Evolutionary conservation across 306 rosid genomes (phyloP).

Genomic region (Prunus mongolica): DNA sequence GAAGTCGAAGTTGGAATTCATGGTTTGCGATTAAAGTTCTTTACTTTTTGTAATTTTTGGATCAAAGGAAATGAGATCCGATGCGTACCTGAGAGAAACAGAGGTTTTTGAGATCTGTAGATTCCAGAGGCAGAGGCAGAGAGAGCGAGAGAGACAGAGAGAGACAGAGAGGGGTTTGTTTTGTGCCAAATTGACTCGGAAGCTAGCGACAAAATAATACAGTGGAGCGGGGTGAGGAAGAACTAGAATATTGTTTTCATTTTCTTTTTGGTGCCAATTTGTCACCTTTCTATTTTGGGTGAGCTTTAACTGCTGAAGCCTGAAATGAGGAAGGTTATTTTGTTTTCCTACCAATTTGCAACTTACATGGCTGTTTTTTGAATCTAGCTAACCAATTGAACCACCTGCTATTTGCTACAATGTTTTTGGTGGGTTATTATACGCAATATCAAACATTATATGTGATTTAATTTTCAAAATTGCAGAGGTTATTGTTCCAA

Average conservation of each 20-base stretch:
- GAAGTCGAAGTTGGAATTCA: constrained; percentile 67
- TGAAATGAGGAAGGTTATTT: neutral
- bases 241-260: neutral
- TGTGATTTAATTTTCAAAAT: neutral
- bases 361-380: neutral
- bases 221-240: neutral
- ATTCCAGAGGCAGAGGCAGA: neutral
- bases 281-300: neutral
- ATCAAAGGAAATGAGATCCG: neutral
- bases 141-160: neutral
- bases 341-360: no score
- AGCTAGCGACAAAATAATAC: neutral
- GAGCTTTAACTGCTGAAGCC: neutral
- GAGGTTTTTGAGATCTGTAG: constrained; percentile 1
- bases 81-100: constrained; percentile 5
- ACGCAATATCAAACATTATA: neutral
- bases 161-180: neutral
- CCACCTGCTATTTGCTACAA: no score
- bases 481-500: neutral
- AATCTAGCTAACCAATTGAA: no score
- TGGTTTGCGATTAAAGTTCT: neutral
- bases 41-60: neutral
- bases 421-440: neutral
- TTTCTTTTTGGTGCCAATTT: neutral
- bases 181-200: neutral